Conservation (phyloP, 2,329 filamentous ascomycete genomes). For the Aspergillus viridinutans region DNA sequence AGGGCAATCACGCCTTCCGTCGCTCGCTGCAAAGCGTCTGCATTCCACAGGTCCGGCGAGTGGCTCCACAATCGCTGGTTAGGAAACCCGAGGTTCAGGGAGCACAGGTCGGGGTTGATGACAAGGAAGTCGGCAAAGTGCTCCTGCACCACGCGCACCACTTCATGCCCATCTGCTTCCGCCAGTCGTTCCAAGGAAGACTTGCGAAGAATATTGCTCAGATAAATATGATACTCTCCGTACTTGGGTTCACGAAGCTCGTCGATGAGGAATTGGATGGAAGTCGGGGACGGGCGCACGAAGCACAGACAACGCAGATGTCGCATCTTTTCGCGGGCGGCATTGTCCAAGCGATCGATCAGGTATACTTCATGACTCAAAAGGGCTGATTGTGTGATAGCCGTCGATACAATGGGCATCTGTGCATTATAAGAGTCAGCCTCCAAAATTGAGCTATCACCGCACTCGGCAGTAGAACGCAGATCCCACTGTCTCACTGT, state of each 20-base stretch:
- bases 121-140: conserved; percentile 96
- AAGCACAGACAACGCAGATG: conserved; percentile 93
- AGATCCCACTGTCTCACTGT: conserved; percentile 73
- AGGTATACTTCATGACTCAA: conserved; percentile 97
- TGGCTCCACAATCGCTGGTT: conserved; percentile 75
- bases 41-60: conserved; percentile 82
- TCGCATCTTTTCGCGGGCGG: conserved; percentile 91
- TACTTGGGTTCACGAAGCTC: conserved; percentile 95
- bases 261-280: conserved; percentile 89
- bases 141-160: conserved; percentile 90
- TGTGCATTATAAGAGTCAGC: conserved; percentile 21
- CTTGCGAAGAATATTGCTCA: conserved; percentile 97
- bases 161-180: conserved; percentile 95
- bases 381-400: conserved; percentile 89
- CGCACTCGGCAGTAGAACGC: background rate
- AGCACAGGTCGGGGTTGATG: conserved; percentile 90
- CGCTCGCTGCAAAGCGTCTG: conserved; percentile 78
- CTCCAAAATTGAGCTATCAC: conserved; percentile 21
- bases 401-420: conserved; percentile 89
- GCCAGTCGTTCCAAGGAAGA: conserved; percentile 89
- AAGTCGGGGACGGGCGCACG: conserved; percentile 84
- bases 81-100: conserved; percentile 68
- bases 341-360: conserved; percentile 90
- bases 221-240: conserved; percentile 94
- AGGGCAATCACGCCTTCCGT: conserved; percentile 83